A percentile compares a stretch with the other conserved stretches of the same genome.
Conservation (phyloP, 148 eudicot genomes). For the Pharnaceum exiguum region DNA sequence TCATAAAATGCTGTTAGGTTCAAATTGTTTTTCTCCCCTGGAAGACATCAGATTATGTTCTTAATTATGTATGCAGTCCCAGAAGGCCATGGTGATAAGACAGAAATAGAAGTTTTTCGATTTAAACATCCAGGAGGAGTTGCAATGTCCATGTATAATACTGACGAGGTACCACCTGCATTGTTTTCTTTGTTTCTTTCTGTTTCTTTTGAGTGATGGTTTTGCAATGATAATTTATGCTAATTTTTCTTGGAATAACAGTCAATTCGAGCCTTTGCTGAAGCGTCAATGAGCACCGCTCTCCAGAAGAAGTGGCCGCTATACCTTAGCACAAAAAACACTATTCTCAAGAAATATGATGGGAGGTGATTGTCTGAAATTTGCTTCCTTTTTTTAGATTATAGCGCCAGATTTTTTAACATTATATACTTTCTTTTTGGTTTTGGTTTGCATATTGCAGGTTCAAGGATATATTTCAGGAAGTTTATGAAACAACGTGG, state of each 20-base stretch:
- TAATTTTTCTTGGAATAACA: slow-evolving; percentile 18
- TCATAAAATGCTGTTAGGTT: too few species aligned
- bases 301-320: slow-evolving; percentile 86
- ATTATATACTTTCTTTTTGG: background rate
- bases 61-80: slow-evolving; percentile 48
- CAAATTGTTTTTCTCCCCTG: background rate
- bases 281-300: slow-evolving; percentile 90
- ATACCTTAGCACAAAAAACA: slow-evolving; percentile 94
- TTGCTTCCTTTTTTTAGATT: background rate
- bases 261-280: slow-evolving; percentile 85
- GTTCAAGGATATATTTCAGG: slow-evolving; percentile 93
- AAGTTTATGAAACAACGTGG: slow-evolving; percentile 83
- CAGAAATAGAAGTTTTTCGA: slow-evolving; percentile 70
- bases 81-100: slow-evolving; percentile 59
- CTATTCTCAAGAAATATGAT: slow-evolving; percentile 90
- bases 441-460: slow-evolving; percentile 24
- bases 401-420: background rate
- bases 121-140: slow-evolving; percentile 92
- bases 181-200: background rate
- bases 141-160: slow-evolving; percentile 87
- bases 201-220: background rate
- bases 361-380: slow-evolving; percentile 67
- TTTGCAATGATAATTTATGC: background rate
- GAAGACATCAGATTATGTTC: background rate
- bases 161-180: slow-evolving; percentile 69